Evolutionary conservation across 1,284 basidiomycete species (phyloP), one percentile per base, ranked within the genome.

Genomic region (Malassezia dermatis): DNA sequence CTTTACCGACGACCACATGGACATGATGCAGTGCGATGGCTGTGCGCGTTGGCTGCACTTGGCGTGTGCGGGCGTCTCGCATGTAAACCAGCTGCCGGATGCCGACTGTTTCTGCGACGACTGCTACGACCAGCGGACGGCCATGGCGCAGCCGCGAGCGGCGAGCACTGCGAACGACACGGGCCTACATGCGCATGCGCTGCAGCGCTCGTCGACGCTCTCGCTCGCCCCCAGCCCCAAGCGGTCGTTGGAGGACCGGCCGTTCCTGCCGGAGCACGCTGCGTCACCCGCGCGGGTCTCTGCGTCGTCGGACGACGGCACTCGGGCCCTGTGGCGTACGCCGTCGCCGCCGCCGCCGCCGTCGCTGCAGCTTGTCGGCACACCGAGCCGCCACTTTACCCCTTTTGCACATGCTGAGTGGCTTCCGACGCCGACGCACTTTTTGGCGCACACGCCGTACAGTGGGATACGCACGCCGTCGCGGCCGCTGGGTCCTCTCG

Each of bases 41-140:
- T 57, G 55, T 34, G 21, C 35, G 26, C 49, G 49, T 17, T 57
- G 55, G 55, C 50, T 57, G 24, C 55, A 57, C 21, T 24, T 57
- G 12, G 49, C 55, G 6, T 57, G 55, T 28, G 49, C 51, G 19
- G 55, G 55, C 19, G 55, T 52, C 6, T 12, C 30, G 19, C 49
- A 57, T 21, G 55, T 52, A 23, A 41, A 57, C n/a, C 49, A 57
- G 46, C 49, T 57, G 26, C 30, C 43, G 17, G 26, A 21, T 0
- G 26, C 40, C 43, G 55, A 57, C n/a, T 57, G 55, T 49, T 17
- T 52, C 30, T 57, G 55, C 35, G 55, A 57, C 45, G 55, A 57
- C 47, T 57, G 55, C 50, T 57, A 52, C 49, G 48, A 57, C 12
- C 28, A 26, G 11, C 11, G 19, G 13, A 32, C 41, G 1, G 42